Evolutionary conservation across 805 yeast genomes (phyloP), one percentile per base, ranked within the genome.

Genomic region (Candida cerambycidarum): DNA sequence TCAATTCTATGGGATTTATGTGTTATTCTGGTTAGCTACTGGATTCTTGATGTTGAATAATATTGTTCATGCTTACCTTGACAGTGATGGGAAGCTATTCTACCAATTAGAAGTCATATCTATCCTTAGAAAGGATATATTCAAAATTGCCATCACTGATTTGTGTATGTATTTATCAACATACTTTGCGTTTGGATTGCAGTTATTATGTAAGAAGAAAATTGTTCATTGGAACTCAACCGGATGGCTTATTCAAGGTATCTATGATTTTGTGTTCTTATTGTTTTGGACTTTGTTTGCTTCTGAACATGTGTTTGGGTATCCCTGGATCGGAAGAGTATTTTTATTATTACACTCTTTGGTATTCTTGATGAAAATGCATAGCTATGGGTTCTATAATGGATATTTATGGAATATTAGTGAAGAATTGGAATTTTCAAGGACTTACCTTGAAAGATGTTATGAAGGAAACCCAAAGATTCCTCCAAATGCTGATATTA

Each of bases 321-420:
- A 76, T 54, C 89, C 95, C 10, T 93, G 99, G 99, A 85, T 90
- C 38, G 96, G 89, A 1, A 82, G 82, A 56, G 90, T 90, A 32
- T 93, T 88, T 55, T 65, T 93, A 48, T 77, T 88, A 46, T 68
- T 93, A 39, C 99, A 93, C 59, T 79, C 89, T 9, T 69, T 89
- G 38, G 98, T 93, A 1, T 69, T 89, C 50, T 59, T 95, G 53
- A 93, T 93, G 99, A 93, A 93, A 60, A 84, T 85, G 80, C 98
- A 93, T 61, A 89, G 98, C 1, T 93, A 83, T 59, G 88, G 88
- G 1, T 89, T 86, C 56, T 93, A 82, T 67, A 90, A 90, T 57
- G 99, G 98, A 0, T 89, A 92, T 59, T 66, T 93, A 45, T 87
- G 95, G 89, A 65, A 61, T 25, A 78, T 83, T 33, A 54, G 60